phyloP scores from a whole-genome alignment of 306 rosid species.

The Prunus salicina region DNA sequence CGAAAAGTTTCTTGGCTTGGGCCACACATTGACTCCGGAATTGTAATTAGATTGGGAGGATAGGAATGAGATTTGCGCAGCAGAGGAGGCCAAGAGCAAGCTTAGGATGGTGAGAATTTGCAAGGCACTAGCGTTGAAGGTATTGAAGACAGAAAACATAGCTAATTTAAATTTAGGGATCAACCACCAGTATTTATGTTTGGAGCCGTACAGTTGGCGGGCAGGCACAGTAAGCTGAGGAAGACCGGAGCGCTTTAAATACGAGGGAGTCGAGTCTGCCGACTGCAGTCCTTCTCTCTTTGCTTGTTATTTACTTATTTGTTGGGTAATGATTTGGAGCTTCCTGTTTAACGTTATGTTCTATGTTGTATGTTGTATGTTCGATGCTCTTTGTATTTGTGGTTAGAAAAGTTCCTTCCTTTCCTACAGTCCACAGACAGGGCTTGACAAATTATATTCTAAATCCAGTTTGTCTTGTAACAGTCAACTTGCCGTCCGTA shows the following conservation, averaged over 20 bases:
- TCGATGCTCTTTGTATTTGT: too few species aligned
- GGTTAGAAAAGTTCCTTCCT: too few species aligned
- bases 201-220: too few species aligned
- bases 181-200: too few species aligned
- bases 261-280: neutral
- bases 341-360: neutral
- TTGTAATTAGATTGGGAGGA: neutral
- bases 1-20: conserved; percentile 56
- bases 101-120: neutral
- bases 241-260: neutral
- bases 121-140: neutral
- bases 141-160: too few species aligned
- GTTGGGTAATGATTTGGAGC: neutral
- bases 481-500: neutral
- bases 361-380: neutral
- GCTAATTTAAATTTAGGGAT: too few species aligned
- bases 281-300: neutral
- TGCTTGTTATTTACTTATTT: neutral
- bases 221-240: neutral
- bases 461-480: neutral
- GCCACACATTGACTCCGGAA: conserved; percentile 60
- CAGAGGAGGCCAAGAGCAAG: neutral
- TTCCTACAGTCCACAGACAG: neutral
- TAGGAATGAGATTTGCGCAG: neutral
- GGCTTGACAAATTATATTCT: neutral